Conservation (phyloP, 805 yeast species). For the Ogataea minuta region DNA sequence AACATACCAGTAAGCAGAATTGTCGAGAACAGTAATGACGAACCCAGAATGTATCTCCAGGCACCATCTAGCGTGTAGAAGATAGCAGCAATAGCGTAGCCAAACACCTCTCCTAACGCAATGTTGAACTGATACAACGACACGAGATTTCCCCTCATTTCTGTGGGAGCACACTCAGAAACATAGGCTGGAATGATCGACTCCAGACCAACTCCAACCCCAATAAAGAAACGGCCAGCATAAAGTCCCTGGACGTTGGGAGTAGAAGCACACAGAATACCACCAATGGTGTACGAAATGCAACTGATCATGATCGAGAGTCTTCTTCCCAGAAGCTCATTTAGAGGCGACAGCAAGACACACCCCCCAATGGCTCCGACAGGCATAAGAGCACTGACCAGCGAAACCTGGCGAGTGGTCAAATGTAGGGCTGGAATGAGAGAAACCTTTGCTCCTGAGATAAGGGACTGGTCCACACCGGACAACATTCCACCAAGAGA, state of each 20-base stretch:
- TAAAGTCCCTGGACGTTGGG: constrained; percentile 46
- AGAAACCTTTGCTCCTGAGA: constrained; percentile 59
- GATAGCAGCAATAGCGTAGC: constrained; percentile 62
- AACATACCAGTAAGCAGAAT: constrained; percentile 48
- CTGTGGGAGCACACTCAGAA: constrained; percentile 58
- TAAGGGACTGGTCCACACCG: constrained; percentile 66
- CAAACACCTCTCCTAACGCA: constrained; percentile 65
- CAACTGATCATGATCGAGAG: constrained; percentile 54
- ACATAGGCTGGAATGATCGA: constrained; percentile 65
- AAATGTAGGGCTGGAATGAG: constrained; percentile 44
- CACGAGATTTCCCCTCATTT: constrained; percentile 58
- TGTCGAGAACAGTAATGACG: constrained; percentile 58
- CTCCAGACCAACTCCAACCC: constrained; percentile 65
- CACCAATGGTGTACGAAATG: constrained; percentile 60
- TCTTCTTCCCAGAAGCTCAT: constrained; percentile 55
- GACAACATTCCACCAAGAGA: constrained; percentile 64
- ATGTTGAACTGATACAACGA: constrained; percentile 63
- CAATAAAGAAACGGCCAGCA: constrained; percentile 59
- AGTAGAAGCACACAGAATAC: constrained; percentile 55
- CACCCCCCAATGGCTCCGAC: constrained; percentile 67
- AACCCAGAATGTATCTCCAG: constrained; percentile 67
- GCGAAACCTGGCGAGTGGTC: constrained; percentile 43
- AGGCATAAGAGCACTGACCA: constrained; percentile 63
- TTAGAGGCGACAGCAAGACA: constrained; percentile 55
- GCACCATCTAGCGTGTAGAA: constrained; percentile 55